Evolutionary conservation across 2,329 filamentous ascomycete genomes (phyloP).

Genomic region (Aspergillus sp.): DNA sequence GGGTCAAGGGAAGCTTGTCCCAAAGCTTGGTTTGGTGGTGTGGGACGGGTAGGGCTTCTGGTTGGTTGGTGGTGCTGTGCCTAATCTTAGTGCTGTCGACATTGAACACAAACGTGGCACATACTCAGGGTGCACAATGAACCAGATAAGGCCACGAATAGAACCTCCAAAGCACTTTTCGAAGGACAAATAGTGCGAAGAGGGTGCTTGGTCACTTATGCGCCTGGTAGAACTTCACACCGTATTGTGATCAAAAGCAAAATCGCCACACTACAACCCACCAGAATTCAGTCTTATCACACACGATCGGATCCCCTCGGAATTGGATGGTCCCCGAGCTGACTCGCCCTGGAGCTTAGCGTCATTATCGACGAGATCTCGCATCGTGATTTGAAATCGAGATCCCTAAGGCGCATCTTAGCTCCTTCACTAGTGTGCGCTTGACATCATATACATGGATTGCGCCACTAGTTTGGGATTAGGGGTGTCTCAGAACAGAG

Average conservation of each 20-base stretch:
- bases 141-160: too few relatives aligned
- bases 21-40: neutral
- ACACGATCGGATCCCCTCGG: neutral
- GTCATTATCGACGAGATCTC: neutral
- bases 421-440: neutral
- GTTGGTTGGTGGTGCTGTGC: neutral
- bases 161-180: too few relatives aligned
- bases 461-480: neutral
- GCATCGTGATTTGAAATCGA: neutral
- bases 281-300: neutral
- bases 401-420: neutral
- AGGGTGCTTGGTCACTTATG: too few relatives aligned
- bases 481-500: neutral
- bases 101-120: too few relatives aligned
- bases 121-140: neutral
- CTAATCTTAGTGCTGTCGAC: too few relatives aligned
- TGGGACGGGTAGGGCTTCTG: neutral
- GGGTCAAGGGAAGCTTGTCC: neutral
- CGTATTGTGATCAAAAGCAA: too few relatives aligned
- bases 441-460: neutral
- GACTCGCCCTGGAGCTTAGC: neutral
- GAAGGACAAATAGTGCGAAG: too few relatives aligned
- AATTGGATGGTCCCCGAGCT: neutral
- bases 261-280: neutral
- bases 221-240: too few relatives aligned